These are phyloP conservation scores for Hansenula lynferdii DNA, from an alignment of 1,139 yeast species.

Conservation along the genomic window DNA sequence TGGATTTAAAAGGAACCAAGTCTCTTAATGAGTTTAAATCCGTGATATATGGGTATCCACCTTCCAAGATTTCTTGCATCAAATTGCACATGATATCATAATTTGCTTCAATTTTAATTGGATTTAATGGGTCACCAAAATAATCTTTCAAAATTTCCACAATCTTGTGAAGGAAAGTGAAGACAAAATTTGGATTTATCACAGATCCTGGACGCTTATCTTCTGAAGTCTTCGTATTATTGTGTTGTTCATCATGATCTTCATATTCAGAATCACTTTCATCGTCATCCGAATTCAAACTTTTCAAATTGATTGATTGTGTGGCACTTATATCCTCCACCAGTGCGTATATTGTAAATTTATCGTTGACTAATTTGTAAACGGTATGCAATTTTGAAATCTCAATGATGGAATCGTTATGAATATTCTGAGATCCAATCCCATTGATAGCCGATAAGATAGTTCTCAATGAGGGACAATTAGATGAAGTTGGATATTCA, in stretches of 20 bases:
- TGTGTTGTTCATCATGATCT: slow-evolving; percentile 5
- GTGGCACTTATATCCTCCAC: slow-evolving; percentile 17
- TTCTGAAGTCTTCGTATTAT: slow-evolving; percentile 4
- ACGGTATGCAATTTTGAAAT: slow-evolving; percentile 16
- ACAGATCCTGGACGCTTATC: slow-evolving; percentile 4
- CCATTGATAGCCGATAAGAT: slow-evolving; percentile 32
- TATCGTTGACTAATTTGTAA: slow-evolving; percentile 11
- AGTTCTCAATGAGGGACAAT: slow-evolving; percentile 46
- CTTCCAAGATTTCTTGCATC: slow-evolving; percentile 68
- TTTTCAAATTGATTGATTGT: slow-evolving; percentile 19
- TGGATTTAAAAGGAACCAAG: slow-evolving; percentile 54
- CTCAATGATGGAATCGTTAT: slow-evolving; percentile 16
- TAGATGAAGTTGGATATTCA: slow-evolving; percentile 48
- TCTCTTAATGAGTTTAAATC: slow-evolving; percentile 71
- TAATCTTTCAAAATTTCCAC: slow-evolving; percentile 51
- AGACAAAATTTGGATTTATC: slow-evolving; percentile 48
- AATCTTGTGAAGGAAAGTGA: slow-evolving; percentile 49
- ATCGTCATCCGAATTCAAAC: slow-evolving; percentile 24
- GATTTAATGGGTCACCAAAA: slow-evolving; percentile 52
- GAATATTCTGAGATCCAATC: slow-evolving; percentile 24
- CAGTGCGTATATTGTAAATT: slow-evolving; percentile 13
- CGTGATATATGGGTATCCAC: slow-evolving; percentile 67
- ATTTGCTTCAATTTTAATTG: slow-evolving; percentile 57
- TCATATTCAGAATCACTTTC: slow-evolving; percentile 21
- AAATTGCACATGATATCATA: slow-evolving; percentile 59